Base-by-base conservation (phyloP, 2,329 filamentous ascomycete species). In the Colletotrichum musae region DNA sequence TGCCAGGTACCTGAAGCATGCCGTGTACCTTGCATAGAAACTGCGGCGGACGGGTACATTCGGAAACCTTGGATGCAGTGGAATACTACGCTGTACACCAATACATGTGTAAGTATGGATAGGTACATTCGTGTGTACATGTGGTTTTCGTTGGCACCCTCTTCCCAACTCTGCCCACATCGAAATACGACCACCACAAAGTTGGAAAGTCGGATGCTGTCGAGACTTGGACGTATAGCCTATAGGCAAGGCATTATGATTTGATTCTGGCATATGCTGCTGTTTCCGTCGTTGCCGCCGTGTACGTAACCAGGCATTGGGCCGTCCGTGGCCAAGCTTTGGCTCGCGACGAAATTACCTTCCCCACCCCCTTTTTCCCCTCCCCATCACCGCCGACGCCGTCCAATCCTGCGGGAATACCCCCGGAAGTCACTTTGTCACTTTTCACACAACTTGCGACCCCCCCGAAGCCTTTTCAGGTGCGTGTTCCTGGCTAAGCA, bases 331-430 rank as follows among this genome's bases (percentile, higher is more conserved):
- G 21, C 66, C 66, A 69, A 69, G 66, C 66, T 69, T 60, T 60
- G 62, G 62, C 62, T 51, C 52, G 50, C n/a, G 50, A 53, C 60
- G 66, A 69, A 69, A 69, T 69, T 69, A 60, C 62, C 18, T 66
- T 66, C 66, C 32, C 66, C 66, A 69, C 66, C 66, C 62, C 66
- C 66, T 69, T 69, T 69, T 69, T 56, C 66, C 56, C 36, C 66
- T 56, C 66, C 56, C 36, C 66, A 66, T 66, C 66, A 47, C 54
- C 62, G 59, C 51, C 50, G 45, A 51, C 58, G 43, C 48, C 58
- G 66, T 68, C 54, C 61, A 68, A 59, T 68, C 66, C 61, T 50
- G 66, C 41, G 16, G 36, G 32, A 36, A 36, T 36, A 68, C 65
- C 56, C 54, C 47, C 48, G 21, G 32, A 36, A 28, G 32, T 21